Evolutionary conservation across 2,329 filamentous ascomycete species (phyloP).

Genomic region (Fusarium sacchari): DNA sequence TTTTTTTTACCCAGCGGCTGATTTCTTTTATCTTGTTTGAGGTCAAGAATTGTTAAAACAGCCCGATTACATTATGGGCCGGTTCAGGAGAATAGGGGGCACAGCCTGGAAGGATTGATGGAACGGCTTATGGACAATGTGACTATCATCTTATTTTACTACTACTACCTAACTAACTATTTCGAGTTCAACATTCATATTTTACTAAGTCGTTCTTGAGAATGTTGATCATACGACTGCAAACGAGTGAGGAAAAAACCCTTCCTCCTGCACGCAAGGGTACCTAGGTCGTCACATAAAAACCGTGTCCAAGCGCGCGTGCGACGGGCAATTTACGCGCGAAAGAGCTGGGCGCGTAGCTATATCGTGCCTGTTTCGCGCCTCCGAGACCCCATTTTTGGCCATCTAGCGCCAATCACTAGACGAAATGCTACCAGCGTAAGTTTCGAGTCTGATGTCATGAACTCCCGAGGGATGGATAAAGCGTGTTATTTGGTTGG

Average conservation of each 20-base stretch:
- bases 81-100: slow-evolving; percentile 30
- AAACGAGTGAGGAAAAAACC: neutral
- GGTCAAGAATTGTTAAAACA: slow-evolving; percentile 23
- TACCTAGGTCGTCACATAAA: slow-evolving; percentile 4
- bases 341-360: slow-evolving; percentile 27
- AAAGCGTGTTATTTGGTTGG: slow-evolving; percentile 39
- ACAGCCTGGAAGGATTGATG: slow-evolving; percentile 19
- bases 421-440: neutral
- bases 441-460: slow-evolving; percentile 22
- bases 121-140: slow-evolving; percentile 33
- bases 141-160: slow-evolving; percentile 27
- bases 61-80: slow-evolving; percentile 19
- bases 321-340: slow-evolving; percentile 45
- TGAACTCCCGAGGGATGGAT: slow-evolving; percentile 25
- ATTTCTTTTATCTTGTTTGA: slow-evolving; percentile 31
- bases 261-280: neutral
- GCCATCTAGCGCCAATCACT: slow-evolving; percentile 36
- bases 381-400: slow-evolving; percentile 9
- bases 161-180: slow-evolving; percentile 8
- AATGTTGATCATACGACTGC: neutral
- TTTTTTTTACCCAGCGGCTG: slow-evolving; percentile 2
- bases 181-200: neutral
- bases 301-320: slow-evolving; percentile 28
- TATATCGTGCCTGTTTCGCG: slow-evolving; percentile 38
- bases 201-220: neutral